phyloP scores from a whole-genome alignment of 2,329 filamentous ascomycete species.

The Thielaviopsis populi region DNA sequence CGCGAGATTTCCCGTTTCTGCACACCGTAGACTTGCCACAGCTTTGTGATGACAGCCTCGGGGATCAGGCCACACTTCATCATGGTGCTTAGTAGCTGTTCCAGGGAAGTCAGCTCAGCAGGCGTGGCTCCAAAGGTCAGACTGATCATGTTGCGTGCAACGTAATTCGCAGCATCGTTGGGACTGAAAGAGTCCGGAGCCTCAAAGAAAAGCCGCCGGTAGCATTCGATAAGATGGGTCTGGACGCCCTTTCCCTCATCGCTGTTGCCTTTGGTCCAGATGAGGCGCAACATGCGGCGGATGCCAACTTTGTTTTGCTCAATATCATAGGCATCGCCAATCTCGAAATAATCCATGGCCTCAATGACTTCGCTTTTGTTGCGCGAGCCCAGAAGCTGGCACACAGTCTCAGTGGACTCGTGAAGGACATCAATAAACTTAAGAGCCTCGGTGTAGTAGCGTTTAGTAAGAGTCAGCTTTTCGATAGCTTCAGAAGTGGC shows the following conservation, averaged over 20 bases:
- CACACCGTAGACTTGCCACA: constrained; percentile 96
- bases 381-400: constrained; percentile 76
- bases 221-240: constrained; percentile 90
- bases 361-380: constrained; percentile 99
- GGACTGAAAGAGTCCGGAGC: constrained; percentile 74
- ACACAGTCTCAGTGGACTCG: constrained; percentile 62
- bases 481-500: constrained; percentile 78
- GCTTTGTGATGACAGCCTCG: constrained; percentile 71
- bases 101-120: constrained; percentile 85
- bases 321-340: constrained; percentile 90
- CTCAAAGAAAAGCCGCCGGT: constrained; percentile 90
- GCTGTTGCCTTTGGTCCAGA: constrained; percentile 99
- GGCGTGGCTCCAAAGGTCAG: constrained; percentile 90
- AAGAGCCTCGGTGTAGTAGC: constrained; percentile 87
- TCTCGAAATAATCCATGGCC: constrained; percentile 95
- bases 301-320: constrained; percentile 88
- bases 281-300: constrained; percentile 84
- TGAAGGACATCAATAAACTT: constrained; percentile 88
- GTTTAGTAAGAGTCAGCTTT: constrained; percentile 71
- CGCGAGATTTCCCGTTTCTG: constrained; percentile 87
- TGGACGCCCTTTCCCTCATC: constrained; percentile 98
- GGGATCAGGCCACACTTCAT: constrained; percentile 84
- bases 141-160: constrained; percentile 98
- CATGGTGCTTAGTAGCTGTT: constrained; percentile 92
- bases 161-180: constrained; percentile 88